Percentiles rank a stretch among this genome's conserved stretches.
Evolutionary conservation across 495 filamentous ascomycete species (phyloP).

Genomic region (Platismatia glauca): DNA sequence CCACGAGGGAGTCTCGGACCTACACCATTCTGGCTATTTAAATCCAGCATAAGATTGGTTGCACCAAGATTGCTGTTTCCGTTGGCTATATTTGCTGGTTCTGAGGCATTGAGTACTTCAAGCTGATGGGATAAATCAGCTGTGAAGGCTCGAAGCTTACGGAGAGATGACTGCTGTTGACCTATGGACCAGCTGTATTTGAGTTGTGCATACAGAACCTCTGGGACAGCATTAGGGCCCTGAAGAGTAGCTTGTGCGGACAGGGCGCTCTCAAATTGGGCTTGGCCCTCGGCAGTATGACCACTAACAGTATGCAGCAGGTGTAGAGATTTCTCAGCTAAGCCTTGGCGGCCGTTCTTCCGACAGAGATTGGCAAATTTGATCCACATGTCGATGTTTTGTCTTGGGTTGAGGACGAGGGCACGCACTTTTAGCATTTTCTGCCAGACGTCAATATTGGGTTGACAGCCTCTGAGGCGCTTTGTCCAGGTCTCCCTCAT

Average conservation of each 20-base stretch:
- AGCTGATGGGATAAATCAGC: constrained; percentile 66
- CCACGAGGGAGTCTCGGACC: constrained; percentile 25
- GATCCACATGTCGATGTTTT: constrained; percentile 98
- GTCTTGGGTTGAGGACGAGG: constrained; percentile 77
- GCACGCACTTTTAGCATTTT: constrained; percentile 92
- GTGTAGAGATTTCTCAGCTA: constrained; percentile 94
- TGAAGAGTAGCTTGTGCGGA: constrained; percentile 1
- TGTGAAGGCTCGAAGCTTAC: constrained; percentile 74
- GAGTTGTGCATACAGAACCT: constrained; percentile 81
- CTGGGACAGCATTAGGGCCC: constrained; percentile 35
- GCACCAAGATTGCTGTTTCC: constrained; percentile 37
- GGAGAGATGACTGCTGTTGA: constrained; percentile 62
- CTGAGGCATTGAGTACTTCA: constrained; percentile 39
- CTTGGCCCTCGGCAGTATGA: constrained; percentile 40
- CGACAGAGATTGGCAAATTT: constrained; percentile 97
- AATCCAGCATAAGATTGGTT: constrained; percentile 11
- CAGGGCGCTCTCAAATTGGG: not conserved
- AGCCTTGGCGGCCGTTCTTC: constrained; percentile 85
- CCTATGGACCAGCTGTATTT: constrained; percentile 89
- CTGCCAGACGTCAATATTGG: constrained; percentile 97
- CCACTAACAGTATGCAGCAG: constrained; percentile 48
- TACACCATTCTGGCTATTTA: constrained; percentile 13
- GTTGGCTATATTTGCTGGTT: constrained; percentile 25
- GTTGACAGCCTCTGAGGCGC: constrained; percentile 86
- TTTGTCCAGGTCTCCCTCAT: constrained; percentile 94